Conservation (phyloP, 73 alveolate genomes). For the Paramecium caudatum region DNA sequence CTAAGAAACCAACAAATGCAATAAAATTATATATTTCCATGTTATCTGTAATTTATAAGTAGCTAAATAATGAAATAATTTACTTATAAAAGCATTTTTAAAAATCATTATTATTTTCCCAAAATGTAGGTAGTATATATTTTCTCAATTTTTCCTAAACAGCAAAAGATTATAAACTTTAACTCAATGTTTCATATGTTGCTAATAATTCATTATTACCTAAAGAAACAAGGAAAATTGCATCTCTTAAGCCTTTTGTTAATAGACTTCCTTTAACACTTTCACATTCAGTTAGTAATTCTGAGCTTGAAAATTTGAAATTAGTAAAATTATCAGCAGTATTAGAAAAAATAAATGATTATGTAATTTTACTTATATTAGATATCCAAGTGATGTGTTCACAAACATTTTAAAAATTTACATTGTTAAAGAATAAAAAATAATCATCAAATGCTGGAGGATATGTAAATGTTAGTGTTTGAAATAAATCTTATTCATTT, state of each 20-base stretch:
- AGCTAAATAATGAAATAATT: background rate
- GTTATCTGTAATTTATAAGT: background rate
- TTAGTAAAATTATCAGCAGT: conserved; percentile 1
- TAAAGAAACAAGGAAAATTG: conserved; percentile 38
- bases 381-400: conserved; percentile 38
- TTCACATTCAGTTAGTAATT: background rate
- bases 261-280: conserved; percentile 41
- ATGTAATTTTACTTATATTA: background rate
- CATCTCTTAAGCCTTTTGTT: conserved; percentile 63
- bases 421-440: conserved; percentile 2
- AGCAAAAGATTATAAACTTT: background rate
- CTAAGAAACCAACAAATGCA: conserved; percentile 39
- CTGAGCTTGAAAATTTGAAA: background rate
- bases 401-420: conserved; percentile 44
- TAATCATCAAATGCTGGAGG: conserved; percentile 15
- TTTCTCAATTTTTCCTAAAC: conserved; percentile 7
- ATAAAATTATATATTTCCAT: conserved; percentile 46
- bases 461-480: conserved; percentile 23
- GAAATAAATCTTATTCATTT: conserved; percentile 30
- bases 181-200: background rate
- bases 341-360: background rate
- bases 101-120: conserved; percentile 60
- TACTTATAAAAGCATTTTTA: conserved; percentile 38
- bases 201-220: conserved; percentile 41
- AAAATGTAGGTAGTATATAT: conserved; percentile 33